Conservation (phyloP, 192 early-diverging fungal species). For the Ramicandelaber brevisporus region DNA sequence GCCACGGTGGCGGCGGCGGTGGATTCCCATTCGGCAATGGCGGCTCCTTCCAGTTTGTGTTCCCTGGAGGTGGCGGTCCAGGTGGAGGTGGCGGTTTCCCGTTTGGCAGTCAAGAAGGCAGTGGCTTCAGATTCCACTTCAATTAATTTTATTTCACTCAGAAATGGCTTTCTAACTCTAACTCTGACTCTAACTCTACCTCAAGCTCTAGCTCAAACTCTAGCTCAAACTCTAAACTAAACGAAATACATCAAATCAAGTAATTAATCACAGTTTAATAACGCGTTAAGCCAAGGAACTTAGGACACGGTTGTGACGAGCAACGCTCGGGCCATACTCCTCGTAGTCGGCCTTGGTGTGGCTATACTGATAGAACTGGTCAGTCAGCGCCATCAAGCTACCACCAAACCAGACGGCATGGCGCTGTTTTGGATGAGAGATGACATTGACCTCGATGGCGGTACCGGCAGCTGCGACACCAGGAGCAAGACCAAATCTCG, state of each 20-base stretch:
- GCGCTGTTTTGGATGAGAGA: conserved; percentile 94
- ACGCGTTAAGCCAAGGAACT: conserved; percentile 14
- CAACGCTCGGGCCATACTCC: conserved; percentile 86
- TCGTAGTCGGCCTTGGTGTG: conserved; percentile 97
- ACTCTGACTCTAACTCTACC: too few relatives aligned
- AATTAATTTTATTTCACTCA: too few relatives aligned
- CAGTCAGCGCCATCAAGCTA: conserved; percentile 70
- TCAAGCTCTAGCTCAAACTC: too few relatives aligned
- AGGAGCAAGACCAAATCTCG: too few relatives aligned
- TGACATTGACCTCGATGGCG: conserved; percentile 86
- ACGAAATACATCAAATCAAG: too few relatives aligned
- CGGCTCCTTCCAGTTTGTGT: too few relatives aligned
- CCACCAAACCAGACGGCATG: conserved; percentile 99
- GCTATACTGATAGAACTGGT: conserved; percentile 72
- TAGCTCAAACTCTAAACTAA: too few relatives aligned
- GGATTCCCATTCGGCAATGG: too few relatives aligned
- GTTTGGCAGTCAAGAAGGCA: too few relatives aligned
- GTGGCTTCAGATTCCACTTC: too few relatives aligned
- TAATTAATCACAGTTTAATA: conserved; percentile 1
- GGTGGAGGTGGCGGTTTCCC: conserved; percentile 12
- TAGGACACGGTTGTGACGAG: conserved; percentile 81
- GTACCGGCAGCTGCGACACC: conserved; percentile 40
- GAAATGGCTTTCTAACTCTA: too few relatives aligned
- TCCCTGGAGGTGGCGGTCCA: conserved; percentile 13
- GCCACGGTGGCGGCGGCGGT: too few relatives aligned